Conservation (phyloP, 768 basidiomycete genomes). For the Russula abietina region DNA sequence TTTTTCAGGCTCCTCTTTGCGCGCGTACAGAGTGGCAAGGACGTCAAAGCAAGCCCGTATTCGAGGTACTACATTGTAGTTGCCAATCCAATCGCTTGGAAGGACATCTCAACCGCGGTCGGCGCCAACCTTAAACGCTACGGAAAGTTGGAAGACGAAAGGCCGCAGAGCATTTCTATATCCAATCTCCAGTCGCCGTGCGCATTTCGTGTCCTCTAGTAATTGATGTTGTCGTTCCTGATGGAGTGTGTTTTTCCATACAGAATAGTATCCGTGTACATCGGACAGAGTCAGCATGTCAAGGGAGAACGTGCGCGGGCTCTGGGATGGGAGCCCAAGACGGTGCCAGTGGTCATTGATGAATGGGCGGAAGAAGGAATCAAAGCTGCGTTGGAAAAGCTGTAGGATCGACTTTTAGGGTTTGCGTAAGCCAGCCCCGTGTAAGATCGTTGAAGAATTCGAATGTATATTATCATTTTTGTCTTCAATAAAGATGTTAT, state of each 20-base stretch:
- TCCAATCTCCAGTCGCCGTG: constrained; percentile 4
- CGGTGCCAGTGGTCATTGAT: neutral
- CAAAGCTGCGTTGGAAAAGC: neutral
- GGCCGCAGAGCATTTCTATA: constrained; percentile 3
- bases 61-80: constrained; percentile 15
- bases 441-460: neutral
- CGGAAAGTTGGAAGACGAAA: constrained; percentile 9
- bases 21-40: neutral
- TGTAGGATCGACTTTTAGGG: neutral
- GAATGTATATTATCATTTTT: neutral
- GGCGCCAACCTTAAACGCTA: neutral
- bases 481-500: neutral
- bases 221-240: neutral
- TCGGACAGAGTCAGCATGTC: neutral
- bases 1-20: constrained; percentile 14
- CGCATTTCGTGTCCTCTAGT: neutral
- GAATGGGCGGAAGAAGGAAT: neutral
- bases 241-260: neutral
- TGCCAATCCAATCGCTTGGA: constrained; percentile 6
- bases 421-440: no score
- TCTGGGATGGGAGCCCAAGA: neutral
- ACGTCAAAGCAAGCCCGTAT: constrained; percentile 16
- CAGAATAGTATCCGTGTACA: neutral
- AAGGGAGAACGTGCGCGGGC: neutral
- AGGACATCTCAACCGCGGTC: neutral